These are phyloP conservation scores for Musa acuminata DNA, from an alignment of 176 grass and related monocot genomes.

Conservation along the genomic window DNA sequence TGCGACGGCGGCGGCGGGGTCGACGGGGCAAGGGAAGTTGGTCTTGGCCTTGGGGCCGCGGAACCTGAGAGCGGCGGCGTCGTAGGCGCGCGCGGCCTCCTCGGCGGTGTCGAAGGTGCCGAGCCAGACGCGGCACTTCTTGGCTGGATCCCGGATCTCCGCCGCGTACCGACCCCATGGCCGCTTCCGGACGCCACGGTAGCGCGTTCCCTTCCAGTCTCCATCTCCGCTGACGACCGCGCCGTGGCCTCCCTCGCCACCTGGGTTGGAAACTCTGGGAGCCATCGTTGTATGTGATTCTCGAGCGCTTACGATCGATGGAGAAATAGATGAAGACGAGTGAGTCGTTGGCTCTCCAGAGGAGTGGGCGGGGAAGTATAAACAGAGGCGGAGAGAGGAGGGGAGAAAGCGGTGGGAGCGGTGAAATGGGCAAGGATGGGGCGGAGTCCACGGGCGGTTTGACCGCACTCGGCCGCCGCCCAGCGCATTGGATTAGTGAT, in stretches of 20 bases:
- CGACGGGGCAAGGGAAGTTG: neutral
- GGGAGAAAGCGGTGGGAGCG: neutral
- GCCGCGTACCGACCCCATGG: slow-evolving; percentile 95
- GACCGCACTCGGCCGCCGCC: neutral
- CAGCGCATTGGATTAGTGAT: neutral
- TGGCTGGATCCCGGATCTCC: slow-evolving; percentile 92
- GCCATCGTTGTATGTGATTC: neutral
- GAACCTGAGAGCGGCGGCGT: slow-evolving; percentile 4
- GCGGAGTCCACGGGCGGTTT: neutral
- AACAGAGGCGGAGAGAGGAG: neutral
- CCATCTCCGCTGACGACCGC: slow-evolving; percentile 15
- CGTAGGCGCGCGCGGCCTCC: slow-evolving; percentile 6
- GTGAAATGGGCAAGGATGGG: neutral
- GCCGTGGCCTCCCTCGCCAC: neutral
- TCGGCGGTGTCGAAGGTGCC: slow-evolving; percentile 14
- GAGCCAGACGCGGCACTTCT: slow-evolving; percentile 57
- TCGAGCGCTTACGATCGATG: neutral
- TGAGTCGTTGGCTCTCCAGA: neutral
- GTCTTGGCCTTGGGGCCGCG: neutral
- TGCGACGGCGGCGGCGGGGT: neutral
- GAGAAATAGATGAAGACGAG: neutral
- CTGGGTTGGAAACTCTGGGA: neutral
- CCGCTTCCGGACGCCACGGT: slow-evolving; percentile 77
- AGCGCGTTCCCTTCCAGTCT: slow-evolving; percentile 17
- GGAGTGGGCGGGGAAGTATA: neutral